A percentile compares a stretch with the other conserved stretches of the same genome.
Evolutionary conservation across 306 rosid genomes (phyloP).

Genomic region (Pachyrhizus erosus): DNA sequence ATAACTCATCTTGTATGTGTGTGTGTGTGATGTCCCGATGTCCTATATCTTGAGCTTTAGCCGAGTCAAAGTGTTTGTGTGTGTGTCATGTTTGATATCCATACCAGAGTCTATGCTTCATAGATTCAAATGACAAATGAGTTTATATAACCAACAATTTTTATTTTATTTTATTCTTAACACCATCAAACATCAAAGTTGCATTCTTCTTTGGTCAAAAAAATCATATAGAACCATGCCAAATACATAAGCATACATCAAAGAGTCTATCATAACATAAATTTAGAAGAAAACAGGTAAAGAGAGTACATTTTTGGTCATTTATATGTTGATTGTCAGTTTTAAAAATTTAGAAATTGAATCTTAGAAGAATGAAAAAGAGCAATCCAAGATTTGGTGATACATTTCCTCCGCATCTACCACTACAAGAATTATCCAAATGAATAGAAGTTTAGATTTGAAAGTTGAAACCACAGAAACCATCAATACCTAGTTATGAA

Average conservation of each 20-base stretch:
- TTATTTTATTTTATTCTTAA: background rate
- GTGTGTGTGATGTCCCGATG: background rate
- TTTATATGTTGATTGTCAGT: background rate
- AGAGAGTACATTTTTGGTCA: constrained; percentile 7
- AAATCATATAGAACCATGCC: background rate
- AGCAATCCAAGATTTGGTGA: background rate
- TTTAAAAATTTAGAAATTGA: background rate
- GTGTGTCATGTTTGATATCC: background rate
- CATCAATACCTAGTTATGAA: background rate
- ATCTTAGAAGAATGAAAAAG: background rate
- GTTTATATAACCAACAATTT: background rate
- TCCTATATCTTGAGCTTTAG: background rate
- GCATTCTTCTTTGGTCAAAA: background rate
- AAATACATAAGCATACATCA: background rate
- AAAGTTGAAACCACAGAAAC: background rate
- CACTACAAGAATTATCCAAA: constrained; percentile 4
- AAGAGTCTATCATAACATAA: constrained; percentile 10
- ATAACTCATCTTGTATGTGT: background rate
- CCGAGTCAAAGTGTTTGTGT: background rate
- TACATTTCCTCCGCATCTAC: background rate
- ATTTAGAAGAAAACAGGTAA: background rate
- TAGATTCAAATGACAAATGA: background rate
- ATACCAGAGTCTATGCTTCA: background rate
- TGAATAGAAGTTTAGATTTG: background rate
- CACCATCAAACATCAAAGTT: background rate